A percentile compares a stretch with the other conserved stretches of the same genome.
These are phyloP conservation scores for Moesziomyces parantarcticus DNA, from an alignment of 1,284 basidiomycete genomes.

Conservation along the genomic window DNA sequence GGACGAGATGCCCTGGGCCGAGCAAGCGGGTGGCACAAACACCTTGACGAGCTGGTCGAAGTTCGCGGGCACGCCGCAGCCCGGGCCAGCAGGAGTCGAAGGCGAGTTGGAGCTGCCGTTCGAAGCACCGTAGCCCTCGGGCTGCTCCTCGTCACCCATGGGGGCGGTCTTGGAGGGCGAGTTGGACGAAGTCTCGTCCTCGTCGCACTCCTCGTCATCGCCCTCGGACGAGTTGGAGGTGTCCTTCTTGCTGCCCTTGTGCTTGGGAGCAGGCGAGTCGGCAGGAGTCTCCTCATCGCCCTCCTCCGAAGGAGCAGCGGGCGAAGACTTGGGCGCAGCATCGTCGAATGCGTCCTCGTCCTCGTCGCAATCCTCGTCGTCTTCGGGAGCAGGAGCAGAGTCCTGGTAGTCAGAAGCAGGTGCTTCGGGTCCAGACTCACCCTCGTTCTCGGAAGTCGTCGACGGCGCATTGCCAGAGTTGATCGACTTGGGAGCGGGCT, in stretches of 20 bases:
- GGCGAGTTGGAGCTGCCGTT: background rate
- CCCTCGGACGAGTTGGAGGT: too few relatives aligned
- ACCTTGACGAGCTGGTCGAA: slow-evolving; percentile 22
- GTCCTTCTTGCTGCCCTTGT: too few relatives aligned
- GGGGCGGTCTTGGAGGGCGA: background rate
- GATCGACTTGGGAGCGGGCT: too few relatives aligned
- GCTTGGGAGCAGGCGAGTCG: too few relatives aligned
- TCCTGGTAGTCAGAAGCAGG: too few relatives aligned
- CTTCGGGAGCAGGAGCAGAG: background rate
- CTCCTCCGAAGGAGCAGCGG: background rate
- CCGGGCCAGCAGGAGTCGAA: too few relatives aligned
- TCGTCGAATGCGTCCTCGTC: background rate
- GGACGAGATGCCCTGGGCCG: slow-evolving; percentile 3
- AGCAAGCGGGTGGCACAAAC: slow-evolving; percentile 9
- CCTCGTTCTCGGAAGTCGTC: too few relatives aligned
- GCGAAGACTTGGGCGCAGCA: slow-evolving; percentile 2
- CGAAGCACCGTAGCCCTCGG: background rate
- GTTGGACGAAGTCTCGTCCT: background rate
- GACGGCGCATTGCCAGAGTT: too few relatives aligned
- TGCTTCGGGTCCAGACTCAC: too few relatives aligned
- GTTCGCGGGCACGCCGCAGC: slow-evolving; percentile 10
- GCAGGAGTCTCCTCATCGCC: slow-evolving; percentile 2
- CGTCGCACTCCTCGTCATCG: background rate
- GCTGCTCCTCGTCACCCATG: background rate
- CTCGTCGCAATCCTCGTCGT: slow-evolving; percentile 11